Base-by-base conservation (phyloP, 176 grass and related monocot species). In the Pontederia paniculata region DNA sequence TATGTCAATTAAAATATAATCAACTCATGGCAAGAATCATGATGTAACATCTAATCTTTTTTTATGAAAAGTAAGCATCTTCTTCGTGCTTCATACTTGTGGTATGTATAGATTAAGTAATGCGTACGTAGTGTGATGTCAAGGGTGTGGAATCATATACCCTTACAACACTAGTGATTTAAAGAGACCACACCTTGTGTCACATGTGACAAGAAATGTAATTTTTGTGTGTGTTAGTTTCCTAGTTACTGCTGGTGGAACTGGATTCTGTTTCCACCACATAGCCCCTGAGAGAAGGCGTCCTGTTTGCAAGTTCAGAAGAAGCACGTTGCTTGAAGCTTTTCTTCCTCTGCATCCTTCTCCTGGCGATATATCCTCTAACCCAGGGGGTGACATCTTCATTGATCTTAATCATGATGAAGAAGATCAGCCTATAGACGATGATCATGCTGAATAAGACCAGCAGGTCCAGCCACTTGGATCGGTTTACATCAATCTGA, bases 391-490 rank as follows among this genome's bases (percentile, higher is more conserved):
- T 79, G 9, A 75, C 94, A 9, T 93, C 94, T 73, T 99, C 94
- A 0, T 73, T 99, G 60, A 99, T 62, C 70, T 93, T 91, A 62
- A 99, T 99, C 94, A 93, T 93, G 52, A 80, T 13, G 56, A 99
- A 99, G 69, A 99, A 99, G 28, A 99, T n/a, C 9, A 93, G 71
- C 48, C 94, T 78, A 73, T 99, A 99, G 60, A 84, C 84, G 79
- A 99, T 69, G 70, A 99, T 88, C 94, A 99, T 99, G 78, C 77
- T 74, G 71, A 99, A 99, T 49, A 88, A 80, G 57, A 81, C 83
- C 0, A 62, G 77, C 2, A 99, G 67, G 13, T 99, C 86, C 11
- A 76, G 46, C 94, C 94, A 99, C 63, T 99, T 93, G 6, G 83
- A 88, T 14, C 94, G 80, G 23, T 88, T 45, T 45, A 88, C 73